Base-by-base conservation (phyloP, 306 rosid genomes). In the Gynostemma pentaphyllum region DNA sequence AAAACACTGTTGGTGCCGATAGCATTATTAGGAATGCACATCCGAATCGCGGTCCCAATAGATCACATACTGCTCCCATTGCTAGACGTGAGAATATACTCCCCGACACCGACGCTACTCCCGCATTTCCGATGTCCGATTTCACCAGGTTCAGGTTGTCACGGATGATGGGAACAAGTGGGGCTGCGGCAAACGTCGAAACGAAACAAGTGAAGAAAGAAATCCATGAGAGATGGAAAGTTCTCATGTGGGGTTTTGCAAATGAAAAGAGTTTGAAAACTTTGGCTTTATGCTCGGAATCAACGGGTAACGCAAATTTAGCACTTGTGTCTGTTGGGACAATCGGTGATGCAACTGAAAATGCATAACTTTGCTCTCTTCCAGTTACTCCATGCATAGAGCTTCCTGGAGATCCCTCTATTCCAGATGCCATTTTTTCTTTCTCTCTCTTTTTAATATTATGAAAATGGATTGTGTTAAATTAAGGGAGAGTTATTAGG, bases 301-400 rank as follows among this genome's bases (percentile, higher is more conserved):
- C 97, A 3, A 90, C 95, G 0, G 97, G 95, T 4, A 87, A 11
- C 24, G 64, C 82, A 12, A 91, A 91, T 2, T 86, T 79, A 1
- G 86, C 95, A 0, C 89, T 83, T 11, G 73, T 78, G 29, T 90
- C 95, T 0, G 94, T 78, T 26, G 89, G 94, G 9, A 87, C 96
- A 1, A 68, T 68, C 0, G 96, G 92, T 2, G 97, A 91, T 22
- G 89, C 71, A 4, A 91, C 89, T 0, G 96, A 83, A 24, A 84
- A 18, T 0, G 87, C 68, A 27, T 83, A 85, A 19, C 78, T 81
- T 55, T 85, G 91, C 36, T 87, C 97, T 46, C 72, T 75, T 0
- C 97, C 97, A 0, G 95, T 90, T 0, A 87, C 97, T 72, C 96
- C 97, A 72, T 87, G 96, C 96, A 87, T 90, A 73, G 97, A 90